Evolutionary conservation across 257 asterid species (phyloP).

Genomic region (Misopates orontium): DNA sequence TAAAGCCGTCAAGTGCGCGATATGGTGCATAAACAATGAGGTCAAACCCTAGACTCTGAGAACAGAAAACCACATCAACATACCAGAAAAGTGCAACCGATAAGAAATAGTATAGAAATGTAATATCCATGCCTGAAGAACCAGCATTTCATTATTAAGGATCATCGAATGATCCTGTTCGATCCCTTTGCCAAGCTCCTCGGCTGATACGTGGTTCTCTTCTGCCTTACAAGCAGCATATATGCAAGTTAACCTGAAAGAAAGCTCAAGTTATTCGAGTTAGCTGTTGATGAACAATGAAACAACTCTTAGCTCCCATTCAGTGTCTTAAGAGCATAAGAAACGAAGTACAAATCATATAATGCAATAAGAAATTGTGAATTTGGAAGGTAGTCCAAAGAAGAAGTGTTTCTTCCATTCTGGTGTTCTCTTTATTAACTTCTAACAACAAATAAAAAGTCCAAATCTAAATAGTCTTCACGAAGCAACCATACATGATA

Average conservation of each 20-base stretch:
- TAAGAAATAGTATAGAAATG: slow-evolving; percentile 7
- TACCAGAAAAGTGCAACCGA: slow-evolving; percentile 18
- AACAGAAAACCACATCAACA: slow-evolving; percentile 22
- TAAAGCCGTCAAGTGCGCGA: slow-evolving; percentile 86
- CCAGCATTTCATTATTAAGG: slow-evolving; percentile 89
- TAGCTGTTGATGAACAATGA: slow-evolving; percentile 6
- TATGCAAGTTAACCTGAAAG: slow-evolving; percentile 89
- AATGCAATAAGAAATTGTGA: slow-evolving; percentile 3
- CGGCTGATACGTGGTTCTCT: slow-evolving; percentile 98
- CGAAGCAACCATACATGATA: slow-evolving; percentile 65
- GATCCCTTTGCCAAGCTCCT: slow-evolving; percentile 98
- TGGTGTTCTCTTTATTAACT: slow-evolving; percentile 1
- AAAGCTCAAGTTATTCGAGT: slow-evolving; percentile 6
- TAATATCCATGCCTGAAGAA: slow-evolving; percentile 70
- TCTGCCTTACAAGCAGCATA: slow-evolving; percentile 97
- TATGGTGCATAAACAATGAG: slow-evolving; percentile 95
- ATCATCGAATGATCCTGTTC: slow-evolving; percentile 90
- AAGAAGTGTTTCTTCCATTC: neutral
- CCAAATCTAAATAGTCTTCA: slow-evolving; percentile 15
- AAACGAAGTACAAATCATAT: neutral
- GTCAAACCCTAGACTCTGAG: slow-evolving; percentile 95
- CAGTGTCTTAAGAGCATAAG: neutral
- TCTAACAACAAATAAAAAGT: slow-evolving; percentile 8
- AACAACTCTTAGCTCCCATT: neutral
- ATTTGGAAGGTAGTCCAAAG: neutral